Percentiles rank a stretch among this genome's conserved stretches.
These are phyloP conservation scores for Magnolia sinica DNA, from an alignment of 164 flowering plant species.

Conservation along the genomic window DNA sequence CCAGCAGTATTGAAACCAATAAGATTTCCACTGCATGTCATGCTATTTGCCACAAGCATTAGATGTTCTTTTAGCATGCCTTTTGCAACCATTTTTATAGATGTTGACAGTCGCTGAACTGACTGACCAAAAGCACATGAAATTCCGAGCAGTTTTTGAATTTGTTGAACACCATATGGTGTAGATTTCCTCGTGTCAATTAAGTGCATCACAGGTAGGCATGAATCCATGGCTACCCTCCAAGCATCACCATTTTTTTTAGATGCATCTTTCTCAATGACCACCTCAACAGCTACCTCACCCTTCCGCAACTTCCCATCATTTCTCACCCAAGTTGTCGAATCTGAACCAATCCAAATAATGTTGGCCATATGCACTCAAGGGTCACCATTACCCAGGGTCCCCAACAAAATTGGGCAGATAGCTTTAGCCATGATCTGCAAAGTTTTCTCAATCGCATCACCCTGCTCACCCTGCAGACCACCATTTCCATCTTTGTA, in stretches of 20 bases:
- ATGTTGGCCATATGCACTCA: constrained; percentile 56
- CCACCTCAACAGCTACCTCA: constrained; percentile 75
- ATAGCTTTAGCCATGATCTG: constrained; percentile 52
- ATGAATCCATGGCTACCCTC: constrained; percentile 79
- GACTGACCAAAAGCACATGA: constrained; percentile 92
- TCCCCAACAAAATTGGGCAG: constrained; percentile 62
- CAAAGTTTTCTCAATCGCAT: constrained; percentile 40
- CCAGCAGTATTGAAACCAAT: too few relatives aligned
- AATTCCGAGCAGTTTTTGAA: constrained; percentile 81
- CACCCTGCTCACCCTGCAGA: not conserved
- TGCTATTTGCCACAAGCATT: too few relatives aligned
- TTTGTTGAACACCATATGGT: constrained; percentile 83
- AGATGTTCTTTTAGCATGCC: too few relatives aligned
- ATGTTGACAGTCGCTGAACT: too few relatives aligned
- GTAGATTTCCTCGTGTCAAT: constrained; percentile 74
- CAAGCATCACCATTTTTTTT: constrained; percentile 83
- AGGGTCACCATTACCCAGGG: constrained; percentile 86
- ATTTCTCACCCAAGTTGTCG: constrained; percentile 60
- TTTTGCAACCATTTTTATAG: too few relatives aligned
- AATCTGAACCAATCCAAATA: constrained; percentile 64
- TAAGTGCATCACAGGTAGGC: constrained; percentile 83
- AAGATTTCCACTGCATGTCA: too few relatives aligned
- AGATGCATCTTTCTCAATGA: constrained; percentile 60
- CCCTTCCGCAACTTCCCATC: constrained; percentile 42
- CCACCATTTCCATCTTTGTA: constrained; percentile 33